A percentile compares a stretch with the other conserved stretches of the same genome.
These are phyloP conservation scores for Pythium rhizo-oryzae DNA, from an alignment of 352 stramenopile genomes.

Conservation along the genomic window DNA sequence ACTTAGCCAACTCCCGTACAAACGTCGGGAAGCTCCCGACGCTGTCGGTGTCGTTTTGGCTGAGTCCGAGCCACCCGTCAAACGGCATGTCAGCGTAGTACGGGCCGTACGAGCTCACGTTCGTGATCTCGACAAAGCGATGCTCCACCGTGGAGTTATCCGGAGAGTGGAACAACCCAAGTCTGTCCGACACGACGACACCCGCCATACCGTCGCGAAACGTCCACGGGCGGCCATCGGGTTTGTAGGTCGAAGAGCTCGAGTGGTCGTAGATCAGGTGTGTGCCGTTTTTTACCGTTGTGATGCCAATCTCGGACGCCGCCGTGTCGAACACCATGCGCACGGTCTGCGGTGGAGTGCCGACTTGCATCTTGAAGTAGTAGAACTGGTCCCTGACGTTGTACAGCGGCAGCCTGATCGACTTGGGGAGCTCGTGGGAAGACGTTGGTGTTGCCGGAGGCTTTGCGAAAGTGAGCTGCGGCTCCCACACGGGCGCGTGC, in stretches of 20 bases:
- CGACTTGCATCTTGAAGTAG: constrained; percentile 11
- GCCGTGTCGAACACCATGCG: constrained; percentile 8
- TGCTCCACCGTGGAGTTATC: background rate
- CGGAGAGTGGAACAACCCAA: background rate
- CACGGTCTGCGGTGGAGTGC: constrained; percentile 2
- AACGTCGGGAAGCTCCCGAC: constrained; percentile 1
- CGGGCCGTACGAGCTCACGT: background rate
- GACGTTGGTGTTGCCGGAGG: background rate
- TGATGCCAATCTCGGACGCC: background rate
- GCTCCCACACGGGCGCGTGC: constrained; percentile 15
- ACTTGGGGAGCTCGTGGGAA: too few relatives aligned
- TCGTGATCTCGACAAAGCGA: constrained; percentile 4
- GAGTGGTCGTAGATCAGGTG: constrained; percentile 15
- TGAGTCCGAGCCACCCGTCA: constrained; percentile 4
- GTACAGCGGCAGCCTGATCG: constrained; percentile 10
- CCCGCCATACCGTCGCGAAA: background rate
- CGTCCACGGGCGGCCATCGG: background rate
- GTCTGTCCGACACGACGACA: too few relatives aligned
- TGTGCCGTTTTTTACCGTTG: background rate
- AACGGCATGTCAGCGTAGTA: constrained; percentile 7
- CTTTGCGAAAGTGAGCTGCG: background rate
- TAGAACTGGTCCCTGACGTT: constrained; percentile 4
- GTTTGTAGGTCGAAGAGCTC: constrained; percentile 7
- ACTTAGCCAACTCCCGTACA: background rate
- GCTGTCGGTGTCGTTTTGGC: background rate